A percentile compares a stretch with the other conserved stretches of the same genome.
phyloP scores from a whole-genome alignment of 495 filamentous ascomycete species.

The Aspergillus heteromorphus region DNA sequence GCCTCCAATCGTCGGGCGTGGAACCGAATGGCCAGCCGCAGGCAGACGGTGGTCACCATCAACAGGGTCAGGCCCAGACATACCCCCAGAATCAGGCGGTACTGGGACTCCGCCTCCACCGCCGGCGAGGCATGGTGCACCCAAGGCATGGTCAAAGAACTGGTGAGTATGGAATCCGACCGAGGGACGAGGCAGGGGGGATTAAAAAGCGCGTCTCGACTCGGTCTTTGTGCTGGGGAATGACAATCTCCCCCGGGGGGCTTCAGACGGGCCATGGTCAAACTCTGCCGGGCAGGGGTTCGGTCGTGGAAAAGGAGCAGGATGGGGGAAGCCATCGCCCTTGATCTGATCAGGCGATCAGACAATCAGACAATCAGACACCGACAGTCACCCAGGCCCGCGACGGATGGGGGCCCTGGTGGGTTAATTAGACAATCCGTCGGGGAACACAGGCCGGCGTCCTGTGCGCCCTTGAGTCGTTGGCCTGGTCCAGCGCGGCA shows the following conservation, averaged over 20 bases:
- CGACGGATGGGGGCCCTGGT: no score
- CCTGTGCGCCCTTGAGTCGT: background rate
- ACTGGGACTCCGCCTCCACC: conserved; percentile 35
- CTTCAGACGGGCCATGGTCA: background rate
- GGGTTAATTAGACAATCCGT: no score
- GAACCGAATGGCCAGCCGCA: conserved; percentile 33
- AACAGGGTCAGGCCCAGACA: conserved; percentile 38
- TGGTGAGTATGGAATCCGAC: background rate
- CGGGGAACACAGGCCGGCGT: no score
- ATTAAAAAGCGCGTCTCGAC: background rate
- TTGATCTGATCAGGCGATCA: no score
- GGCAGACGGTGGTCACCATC: conserved; percentile 30
- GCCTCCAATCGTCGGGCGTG: conserved; percentile 32
- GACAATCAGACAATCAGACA: no score
- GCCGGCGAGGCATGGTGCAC: conserved; percentile 39
- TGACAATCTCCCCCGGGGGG: background rate
- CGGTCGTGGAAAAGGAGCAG: background rate
- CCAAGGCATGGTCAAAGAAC: conserved; percentile 32
- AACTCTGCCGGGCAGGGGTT: background rate
- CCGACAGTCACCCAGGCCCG: no score
- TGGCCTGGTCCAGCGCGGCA: no score
- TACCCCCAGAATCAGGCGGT: conserved; percentile 37
- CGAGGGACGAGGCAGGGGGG: background rate
- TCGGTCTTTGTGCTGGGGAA: no score
- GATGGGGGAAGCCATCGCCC: background rate